Evolutionary conservation across 129 eudicot genomes (phyloP).

Genomic region (Pseudognaphalium luteoalbum): DNA sequence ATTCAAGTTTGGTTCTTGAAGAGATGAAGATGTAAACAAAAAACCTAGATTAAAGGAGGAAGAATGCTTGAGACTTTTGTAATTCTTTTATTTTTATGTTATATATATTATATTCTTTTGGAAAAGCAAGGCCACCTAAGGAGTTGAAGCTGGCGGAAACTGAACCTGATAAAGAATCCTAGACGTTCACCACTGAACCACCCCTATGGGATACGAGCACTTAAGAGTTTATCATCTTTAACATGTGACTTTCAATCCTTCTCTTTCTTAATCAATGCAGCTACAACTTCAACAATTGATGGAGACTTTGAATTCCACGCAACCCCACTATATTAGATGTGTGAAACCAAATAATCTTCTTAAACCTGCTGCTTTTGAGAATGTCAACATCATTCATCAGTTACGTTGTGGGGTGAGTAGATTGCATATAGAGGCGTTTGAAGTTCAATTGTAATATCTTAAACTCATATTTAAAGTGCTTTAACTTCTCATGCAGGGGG

Average conservation of each 20-base stretch:
- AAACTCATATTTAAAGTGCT: constrained; percentile 8
- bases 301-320: constrained; percentile 92
- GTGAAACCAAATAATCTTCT: constrained; percentile 93
- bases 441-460: not conserved
- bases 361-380: constrained; percentile 87
- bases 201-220: not conserved
- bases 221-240: constrained; percentile 21
- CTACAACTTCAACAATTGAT: constrained; percentile 87
- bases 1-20: not conserved
- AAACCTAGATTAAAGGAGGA: constrained; percentile 10
- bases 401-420: constrained; percentile 97
- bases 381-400: constrained; percentile 84
- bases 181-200: no score
- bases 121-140: no score
- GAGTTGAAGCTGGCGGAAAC: no score
- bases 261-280: constrained; percentile 42
- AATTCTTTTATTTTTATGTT: no score
- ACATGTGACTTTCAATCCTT: not conserved
- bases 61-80: not conserved
- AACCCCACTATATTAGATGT: constrained; percentile 94
- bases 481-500: constrained; percentile 65
- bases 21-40: not conserved
- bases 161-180: no score
- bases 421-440: constrained; percentile 9
- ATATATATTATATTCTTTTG: no score